These are phyloP conservation scores for Infundibulicybe gibba DNA, from an alignment of 768 basidiomycete genomes.

Conservation along the genomic window DNA sequence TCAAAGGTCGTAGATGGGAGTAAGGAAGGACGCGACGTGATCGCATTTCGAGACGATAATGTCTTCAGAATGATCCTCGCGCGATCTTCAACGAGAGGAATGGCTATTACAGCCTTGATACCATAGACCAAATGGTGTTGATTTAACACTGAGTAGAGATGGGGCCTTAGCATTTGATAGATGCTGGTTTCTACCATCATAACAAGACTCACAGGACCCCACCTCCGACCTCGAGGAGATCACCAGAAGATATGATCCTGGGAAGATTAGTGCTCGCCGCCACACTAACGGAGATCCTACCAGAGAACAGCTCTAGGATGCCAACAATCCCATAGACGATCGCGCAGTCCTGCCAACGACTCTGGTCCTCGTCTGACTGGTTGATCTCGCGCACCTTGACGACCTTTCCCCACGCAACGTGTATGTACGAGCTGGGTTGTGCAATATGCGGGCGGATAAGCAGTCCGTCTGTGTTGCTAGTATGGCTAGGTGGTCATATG, in stretches of 20 bases:
- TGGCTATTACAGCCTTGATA: constrained; percentile 64
- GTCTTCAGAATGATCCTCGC: constrained; percentile 51
- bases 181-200: no score
- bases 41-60: constrained; percentile 47
- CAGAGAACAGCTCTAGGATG: constrained; percentile 65
- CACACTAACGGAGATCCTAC: constrained; percentile 33
- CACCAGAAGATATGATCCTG: constrained; percentile 76
- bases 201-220: constrained; percentile 54
- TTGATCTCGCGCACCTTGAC: constrained; percentile 50
- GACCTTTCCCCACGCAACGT: constrained; percentile 54
- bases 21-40: constrained; percentile 42
- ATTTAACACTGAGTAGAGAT: constrained; percentile 25
- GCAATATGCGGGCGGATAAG: constrained; percentile 54
- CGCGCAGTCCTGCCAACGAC: constrained; percentile 54
- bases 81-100: constrained; percentile 66
- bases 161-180: no score
- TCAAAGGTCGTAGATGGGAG: constrained; percentile 25
- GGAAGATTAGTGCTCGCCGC: background rate
- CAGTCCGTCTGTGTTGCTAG: constrained; percentile 58
- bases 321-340: constrained; percentile 78
- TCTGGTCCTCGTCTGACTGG: constrained; percentile 24
- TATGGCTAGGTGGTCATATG: constrained; percentile 66
- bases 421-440: constrained; percentile 36
- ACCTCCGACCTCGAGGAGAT: constrained; percentile 60
- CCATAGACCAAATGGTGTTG: constrained; percentile 52